Conservation (phyloP, 257 asterid species). For the Scutellaria minor region DNA sequence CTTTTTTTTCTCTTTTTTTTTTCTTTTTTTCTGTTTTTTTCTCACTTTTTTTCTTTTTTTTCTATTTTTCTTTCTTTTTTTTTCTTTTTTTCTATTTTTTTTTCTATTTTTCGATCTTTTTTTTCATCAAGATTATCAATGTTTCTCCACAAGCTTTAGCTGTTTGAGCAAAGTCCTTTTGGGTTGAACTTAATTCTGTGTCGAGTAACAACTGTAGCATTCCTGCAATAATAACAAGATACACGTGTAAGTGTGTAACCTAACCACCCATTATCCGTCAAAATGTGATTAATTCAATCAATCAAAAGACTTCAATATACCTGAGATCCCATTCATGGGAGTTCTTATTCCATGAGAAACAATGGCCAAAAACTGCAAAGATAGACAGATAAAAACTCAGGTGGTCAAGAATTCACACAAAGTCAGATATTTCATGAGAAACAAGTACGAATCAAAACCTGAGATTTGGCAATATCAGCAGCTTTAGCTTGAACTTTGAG, state of each 20-base stretch:
- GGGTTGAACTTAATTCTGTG: constrained; percentile 82
- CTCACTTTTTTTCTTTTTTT: background rate
- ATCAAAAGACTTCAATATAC: constrained; percentile 43
- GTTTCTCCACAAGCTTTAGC: constrained; percentile 95
- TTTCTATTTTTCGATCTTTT: no score
- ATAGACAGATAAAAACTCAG: constrained; percentile 31
- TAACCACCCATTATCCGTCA: background rate
- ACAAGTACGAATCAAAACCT: constrained; percentile 49
- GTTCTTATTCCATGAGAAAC: constrained; percentile 98
- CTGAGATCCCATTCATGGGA: constrained; percentile 94
- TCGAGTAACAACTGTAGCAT: constrained; percentile 84
- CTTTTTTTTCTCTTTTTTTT: background rate
- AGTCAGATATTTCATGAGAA: constrained; percentile 3
- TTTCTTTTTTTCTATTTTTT: no score
- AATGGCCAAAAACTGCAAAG: constrained; percentile 81
- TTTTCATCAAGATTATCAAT: constrained; percentile 76
- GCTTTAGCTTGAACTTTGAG: constrained; percentile 87
- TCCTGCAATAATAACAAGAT: constrained; percentile 52
- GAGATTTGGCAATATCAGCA: constrained; percentile 95
- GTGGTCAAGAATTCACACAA: background rate
- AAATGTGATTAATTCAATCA: background rate
- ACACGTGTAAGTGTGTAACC: background rate
- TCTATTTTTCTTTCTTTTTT: constrained; percentile 23
- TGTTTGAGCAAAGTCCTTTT: constrained; percentile 89
- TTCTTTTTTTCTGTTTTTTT: no score